Conservation (phyloP, 2,329 filamentous ascomycete species). For the Trichoderma pleuroti region DNA sequence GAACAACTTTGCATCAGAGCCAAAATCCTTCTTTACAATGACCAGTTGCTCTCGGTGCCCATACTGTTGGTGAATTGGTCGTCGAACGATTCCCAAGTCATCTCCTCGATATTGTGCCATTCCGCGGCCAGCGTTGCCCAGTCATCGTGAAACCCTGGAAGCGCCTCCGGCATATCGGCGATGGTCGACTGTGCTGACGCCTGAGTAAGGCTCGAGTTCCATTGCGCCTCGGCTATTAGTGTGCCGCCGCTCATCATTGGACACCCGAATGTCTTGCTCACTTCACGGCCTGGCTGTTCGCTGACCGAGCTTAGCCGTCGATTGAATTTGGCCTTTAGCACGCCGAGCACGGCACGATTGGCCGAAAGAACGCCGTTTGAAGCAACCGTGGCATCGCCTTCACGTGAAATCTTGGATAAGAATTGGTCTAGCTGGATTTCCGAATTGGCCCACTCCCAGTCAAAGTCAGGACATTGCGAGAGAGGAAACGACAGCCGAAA, state of each 20-base stretch:
- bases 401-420: background rate
- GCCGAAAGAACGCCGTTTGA: background rate
- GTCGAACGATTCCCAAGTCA: background rate
- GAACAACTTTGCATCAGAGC: background rate
- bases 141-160: background rate
- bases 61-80: background rate
- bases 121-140: background rate
- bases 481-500: background rate
- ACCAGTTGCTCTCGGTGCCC: background rate
- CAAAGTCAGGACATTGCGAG: background rate
- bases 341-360: background rate
- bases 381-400: background rate
- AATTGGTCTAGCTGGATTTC: background rate
- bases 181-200: background rate
- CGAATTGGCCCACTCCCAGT: background rate
- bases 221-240: background rate
- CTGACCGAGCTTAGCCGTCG: background rate
- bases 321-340: background rate
- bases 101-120: background rate
- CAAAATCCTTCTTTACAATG: background rate
- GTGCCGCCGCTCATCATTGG: background rate
- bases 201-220: background rate
- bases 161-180: background rate
- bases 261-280: background rate
- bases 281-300: background rate